These are phyloP conservation scores for Euphorbia neoarborescens DNA, from an alignment of 441 rosid genomes.

Conservation along the genomic window DNA sequence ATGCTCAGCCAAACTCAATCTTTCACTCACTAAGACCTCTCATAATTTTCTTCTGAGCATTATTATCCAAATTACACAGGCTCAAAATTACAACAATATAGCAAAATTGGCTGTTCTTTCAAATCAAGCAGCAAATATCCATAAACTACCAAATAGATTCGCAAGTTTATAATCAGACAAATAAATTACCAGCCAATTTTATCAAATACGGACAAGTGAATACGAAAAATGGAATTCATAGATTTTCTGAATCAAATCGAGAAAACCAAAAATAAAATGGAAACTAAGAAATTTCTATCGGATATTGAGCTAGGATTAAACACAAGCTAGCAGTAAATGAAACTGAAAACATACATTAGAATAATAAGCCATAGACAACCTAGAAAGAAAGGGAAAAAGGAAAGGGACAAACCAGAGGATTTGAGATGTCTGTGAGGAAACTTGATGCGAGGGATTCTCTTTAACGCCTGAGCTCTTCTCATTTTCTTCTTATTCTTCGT, in stretches of 20 bases:
- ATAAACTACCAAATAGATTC: neutral
- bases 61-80: no score
- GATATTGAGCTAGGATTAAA: constrained; percentile 2
- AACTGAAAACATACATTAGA: neutral
- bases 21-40: no score
- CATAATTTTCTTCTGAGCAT: no score
- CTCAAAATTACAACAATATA: no score
- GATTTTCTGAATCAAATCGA: neutral
- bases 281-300: neutral
- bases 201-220: neutral
- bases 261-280: neutral
- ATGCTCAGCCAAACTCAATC: no score
- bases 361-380: neutral
- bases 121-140: neutral
- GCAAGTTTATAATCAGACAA: neutral
- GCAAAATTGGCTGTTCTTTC: neutral
- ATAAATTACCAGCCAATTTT: neutral
- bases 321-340: neutral
- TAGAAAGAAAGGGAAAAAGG: neutral
- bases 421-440: constrained; percentile 54
- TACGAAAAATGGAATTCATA: neutral
- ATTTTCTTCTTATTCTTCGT: constrained; percentile 21
- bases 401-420: constrained; percentile 33
- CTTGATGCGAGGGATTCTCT: constrained; percentile 71
- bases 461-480: constrained; percentile 45